Percentiles rank a stretch among this genome's conserved stretches.
Conservation (phyloP, 768 basidiomycete genomes). For the Termitomyces sp. region DNA sequence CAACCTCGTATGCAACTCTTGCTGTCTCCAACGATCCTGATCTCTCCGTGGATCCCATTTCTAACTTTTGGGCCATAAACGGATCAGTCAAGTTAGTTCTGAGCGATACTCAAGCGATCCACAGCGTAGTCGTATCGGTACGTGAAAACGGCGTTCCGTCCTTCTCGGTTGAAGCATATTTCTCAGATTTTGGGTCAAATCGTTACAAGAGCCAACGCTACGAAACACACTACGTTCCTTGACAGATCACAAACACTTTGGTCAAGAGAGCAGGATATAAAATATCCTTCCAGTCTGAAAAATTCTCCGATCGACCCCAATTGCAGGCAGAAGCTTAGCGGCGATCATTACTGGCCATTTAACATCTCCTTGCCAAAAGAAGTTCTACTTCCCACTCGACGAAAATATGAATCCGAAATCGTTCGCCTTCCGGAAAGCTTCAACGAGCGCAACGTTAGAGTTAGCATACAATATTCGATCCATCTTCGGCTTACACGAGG, state of each 20-base stretch:
- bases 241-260: conserved; percentile 31
- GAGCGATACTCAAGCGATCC: conserved; percentile 39
- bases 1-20: conserved; percentile 45
- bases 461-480: conserved; percentile 33
- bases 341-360: conserved; percentile 34
- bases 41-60: conserved; percentile 31
- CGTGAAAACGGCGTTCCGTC: conserved; percentile 5
- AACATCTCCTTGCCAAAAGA: conserved; percentile 37
- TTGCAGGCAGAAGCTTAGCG: conserved; percentile 26
- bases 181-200: conserved; percentile 35
- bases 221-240: conserved; percentile 31
- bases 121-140: conserved; percentile 47
- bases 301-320: conserved; percentile 6
- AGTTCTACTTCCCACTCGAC: conserved; percentile 18
- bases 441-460: conserved; percentile 32
- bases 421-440: conserved; percentile 37
- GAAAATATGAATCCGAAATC: conserved; percentile 16
- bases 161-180: not conserved
- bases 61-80: conserved; percentile 9
- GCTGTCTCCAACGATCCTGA: conserved; percentile 40
- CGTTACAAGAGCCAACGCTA: conserved; percentile 33
- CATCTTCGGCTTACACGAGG: conserved; percentile 27
- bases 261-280: conserved; percentile 31
- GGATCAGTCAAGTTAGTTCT: conserved; percentile 33
- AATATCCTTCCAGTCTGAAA: conserved; percentile 10